Conservation (phyloP, 2,329 filamentous ascomycete genomes). For the Xylariaceae sp. region DNA sequence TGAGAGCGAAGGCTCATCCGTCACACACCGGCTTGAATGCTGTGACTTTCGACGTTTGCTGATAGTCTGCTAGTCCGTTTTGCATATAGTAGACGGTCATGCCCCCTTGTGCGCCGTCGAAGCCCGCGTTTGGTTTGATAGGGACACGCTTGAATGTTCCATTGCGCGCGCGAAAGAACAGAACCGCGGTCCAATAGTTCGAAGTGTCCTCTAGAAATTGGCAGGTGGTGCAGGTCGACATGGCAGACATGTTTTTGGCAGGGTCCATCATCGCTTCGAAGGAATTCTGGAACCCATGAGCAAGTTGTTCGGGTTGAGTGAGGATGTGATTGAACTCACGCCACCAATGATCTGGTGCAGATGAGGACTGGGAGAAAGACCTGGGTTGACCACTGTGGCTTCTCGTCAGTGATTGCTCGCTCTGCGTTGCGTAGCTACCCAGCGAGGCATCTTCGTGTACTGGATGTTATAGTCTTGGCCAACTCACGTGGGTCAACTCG, state of each 20-base stretch:
- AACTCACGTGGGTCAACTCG: conserved; percentile 25
- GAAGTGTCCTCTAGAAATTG: conserved; percentile 27
- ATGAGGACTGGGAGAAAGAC: conserved; percentile 26
- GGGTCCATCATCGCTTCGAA: conserved; percentile 28
- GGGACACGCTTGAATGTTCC: conserved; percentile 29
- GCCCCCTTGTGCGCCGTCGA: conserved; percentile 33
- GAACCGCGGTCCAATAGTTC: conserved; percentile 29
- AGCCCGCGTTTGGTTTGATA: conserved; percentile 24
- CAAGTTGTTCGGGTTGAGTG: neutral
- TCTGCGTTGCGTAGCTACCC: neutral
- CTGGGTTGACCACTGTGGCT: conserved; percentile 23
- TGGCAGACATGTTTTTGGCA: conserved; percentile 24
- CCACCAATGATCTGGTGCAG: conserved; percentile 31
- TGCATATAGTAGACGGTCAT: conserved; percentile 43
- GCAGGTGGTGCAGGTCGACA: conserved; percentile 27
- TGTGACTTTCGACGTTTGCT: conserved; percentile 37
- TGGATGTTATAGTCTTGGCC: neutral
- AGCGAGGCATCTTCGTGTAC: no score
- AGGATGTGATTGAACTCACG: conserved; percentile 10
- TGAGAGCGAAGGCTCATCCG: no score
- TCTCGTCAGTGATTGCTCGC: neutral
- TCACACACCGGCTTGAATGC: conserved; percentile 37
- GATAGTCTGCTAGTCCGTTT: conserved; percentile 27
- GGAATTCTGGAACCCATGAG: conserved; percentile 16
- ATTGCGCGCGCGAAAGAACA: conserved; percentile 26